These are phyloP conservation scores for Aspergillus carlsbadensis DNA, from an alignment of 495 filamentous ascomycete species.

Conservation along the genomic window DNA sequence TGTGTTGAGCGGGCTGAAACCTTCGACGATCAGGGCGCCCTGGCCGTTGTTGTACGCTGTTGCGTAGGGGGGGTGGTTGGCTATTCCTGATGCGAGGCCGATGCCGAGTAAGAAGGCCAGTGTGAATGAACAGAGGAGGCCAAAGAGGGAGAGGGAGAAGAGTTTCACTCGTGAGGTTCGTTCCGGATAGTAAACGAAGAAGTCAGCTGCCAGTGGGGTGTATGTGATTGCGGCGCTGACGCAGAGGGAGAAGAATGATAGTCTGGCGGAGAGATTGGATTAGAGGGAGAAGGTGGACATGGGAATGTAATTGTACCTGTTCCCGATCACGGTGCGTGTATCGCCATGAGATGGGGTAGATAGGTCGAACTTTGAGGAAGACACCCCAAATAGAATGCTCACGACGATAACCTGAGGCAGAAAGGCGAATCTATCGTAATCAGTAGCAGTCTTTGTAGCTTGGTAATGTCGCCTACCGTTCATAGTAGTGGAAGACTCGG, in stretches of 20 bases:
- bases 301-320: conserved; percentile 33
- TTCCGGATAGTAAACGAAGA: conserved; percentile 66
- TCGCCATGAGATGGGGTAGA: conserved; percentile 49
- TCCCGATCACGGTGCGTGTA: conserved; percentile 53
- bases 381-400: conserved; percentile 65
- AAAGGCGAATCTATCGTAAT: conserved; percentile 58
- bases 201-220: conserved; percentile 58
- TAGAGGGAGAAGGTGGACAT: not conserved
- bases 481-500: conserved; percentile 67
- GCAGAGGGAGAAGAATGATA: conserved; percentile 69
- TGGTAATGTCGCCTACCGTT: conserved; percentile 48
- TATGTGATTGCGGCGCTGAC: conserved; percentile 64
- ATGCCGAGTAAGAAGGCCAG: conserved; percentile 66
- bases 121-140: conserved; percentile 54
- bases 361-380: conserved; percentile 63
- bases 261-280: conserved; percentile 25
- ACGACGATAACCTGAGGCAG: conserved; percentile 65
- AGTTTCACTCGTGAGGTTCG: conserved; percentile 39
- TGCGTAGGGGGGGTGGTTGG: conserved; percentile 49
- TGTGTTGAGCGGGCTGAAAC: conserved; percentile 55
- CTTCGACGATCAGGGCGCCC: conserved; percentile 64
- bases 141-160: conserved; percentile 41
- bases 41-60: conserved; percentile 51
- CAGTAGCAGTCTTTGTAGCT: not conserved
- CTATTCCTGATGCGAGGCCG: conserved; percentile 64